A percentile compares a stretch with the other conserved stretches of the same genome.
These are phyloP conservation scores for Globisporangium cederbergense DNA, from an alignment of 352 stramenopile genomes.

Conservation along the genomic window DNA sequence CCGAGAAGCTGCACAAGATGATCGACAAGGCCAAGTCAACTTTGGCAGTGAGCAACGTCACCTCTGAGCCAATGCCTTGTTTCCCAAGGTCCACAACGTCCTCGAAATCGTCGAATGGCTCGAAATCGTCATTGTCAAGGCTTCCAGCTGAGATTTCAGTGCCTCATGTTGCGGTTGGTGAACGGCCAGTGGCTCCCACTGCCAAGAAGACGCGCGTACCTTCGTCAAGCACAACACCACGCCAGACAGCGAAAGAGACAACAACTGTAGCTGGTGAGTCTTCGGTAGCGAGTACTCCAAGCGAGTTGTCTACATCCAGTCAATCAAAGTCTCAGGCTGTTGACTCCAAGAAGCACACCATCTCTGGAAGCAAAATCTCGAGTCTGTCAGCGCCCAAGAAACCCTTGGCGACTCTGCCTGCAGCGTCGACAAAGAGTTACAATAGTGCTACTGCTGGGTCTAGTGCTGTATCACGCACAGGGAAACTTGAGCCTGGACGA, in stretches of 20 bases:
- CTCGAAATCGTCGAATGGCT: background rate
- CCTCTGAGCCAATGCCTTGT: background rate
- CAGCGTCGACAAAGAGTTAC: background rate
- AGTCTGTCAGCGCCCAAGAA: constrained; percentile 1
- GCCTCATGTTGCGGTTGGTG: background rate
- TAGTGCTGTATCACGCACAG: background rate
- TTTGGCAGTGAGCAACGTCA: constrained; percentile 25
- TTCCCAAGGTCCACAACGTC: constrained; percentile 5
- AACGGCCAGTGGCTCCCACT: background rate
- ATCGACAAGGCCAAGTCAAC: constrained; percentile 81
- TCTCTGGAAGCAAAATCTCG: constrained; percentile 10
- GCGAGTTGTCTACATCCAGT: background rate
- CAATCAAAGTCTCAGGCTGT: constrained; percentile 6
- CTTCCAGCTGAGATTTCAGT: too few relatives aligned
- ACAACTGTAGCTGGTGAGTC: background rate
- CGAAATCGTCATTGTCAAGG: background rate
- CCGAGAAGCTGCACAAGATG: constrained; percentile 86
- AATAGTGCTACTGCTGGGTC: background rate
- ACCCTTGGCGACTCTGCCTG: background rate
- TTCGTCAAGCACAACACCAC: background rate
- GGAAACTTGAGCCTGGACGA: constrained; percentile 5
- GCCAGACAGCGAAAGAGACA: background rate
- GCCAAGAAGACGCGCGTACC: constrained; percentile 2
- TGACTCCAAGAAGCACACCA: constrained; percentile 2
- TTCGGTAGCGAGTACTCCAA: background rate